Percentiles rank a stretch among this genome's conserved stretches.
These are phyloP conservation scores for Hamamelis virginiana DNA, from an alignment of 164 flowering plant species.

Conservation along the genomic window DNA sequence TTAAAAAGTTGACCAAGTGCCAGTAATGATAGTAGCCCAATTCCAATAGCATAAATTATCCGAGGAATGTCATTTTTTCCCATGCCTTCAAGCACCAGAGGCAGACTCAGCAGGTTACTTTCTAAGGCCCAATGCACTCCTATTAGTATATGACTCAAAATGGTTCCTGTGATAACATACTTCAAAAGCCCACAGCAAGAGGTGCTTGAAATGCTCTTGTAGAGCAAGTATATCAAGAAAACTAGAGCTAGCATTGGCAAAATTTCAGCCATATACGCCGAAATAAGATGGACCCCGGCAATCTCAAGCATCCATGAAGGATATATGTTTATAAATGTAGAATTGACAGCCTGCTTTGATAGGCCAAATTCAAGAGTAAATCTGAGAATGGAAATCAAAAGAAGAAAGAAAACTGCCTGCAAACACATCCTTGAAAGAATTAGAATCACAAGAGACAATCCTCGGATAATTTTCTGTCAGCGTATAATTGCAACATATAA, in stretches of 20 bases:
- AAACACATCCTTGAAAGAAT: conserved; percentile 15
- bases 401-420: conserved; percentile 70
- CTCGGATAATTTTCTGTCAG: not conserved
- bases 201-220: conserved; percentile 28
- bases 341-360: conserved; percentile 77
- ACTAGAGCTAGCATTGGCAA: conserved; percentile 54
- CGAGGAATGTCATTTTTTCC: conserved; percentile 57
- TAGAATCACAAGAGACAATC: not conserved
- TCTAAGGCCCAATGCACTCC: conserved; percentile 66
- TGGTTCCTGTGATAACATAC: conserved; percentile 37
- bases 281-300: conserved; percentile 33
- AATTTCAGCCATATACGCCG: conserved; percentile 42
- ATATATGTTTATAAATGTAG: conserved; percentile 40
- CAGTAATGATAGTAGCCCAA: conserved; percentile 46
- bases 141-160: conserved; percentile 61
- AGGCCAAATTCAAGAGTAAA: conserved; percentile 62
- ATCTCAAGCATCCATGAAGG: conserved; percentile 47
- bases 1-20: conserved; percentile 27
- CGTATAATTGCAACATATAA: not conserved
- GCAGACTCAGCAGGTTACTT: conserved; percentile 38
- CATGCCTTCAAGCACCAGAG: conserved; percentile 26
- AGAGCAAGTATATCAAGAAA: conserved; percentile 45
- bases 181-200: conserved; percentile 29
- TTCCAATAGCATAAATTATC: conserved; percentile 57
- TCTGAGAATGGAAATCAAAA: conserved; percentile 53